These are phyloP conservation scores for Fraxinus platypoda DNA, from an alignment of 305 asterid genomes.

Conservation along the genomic window DNA sequence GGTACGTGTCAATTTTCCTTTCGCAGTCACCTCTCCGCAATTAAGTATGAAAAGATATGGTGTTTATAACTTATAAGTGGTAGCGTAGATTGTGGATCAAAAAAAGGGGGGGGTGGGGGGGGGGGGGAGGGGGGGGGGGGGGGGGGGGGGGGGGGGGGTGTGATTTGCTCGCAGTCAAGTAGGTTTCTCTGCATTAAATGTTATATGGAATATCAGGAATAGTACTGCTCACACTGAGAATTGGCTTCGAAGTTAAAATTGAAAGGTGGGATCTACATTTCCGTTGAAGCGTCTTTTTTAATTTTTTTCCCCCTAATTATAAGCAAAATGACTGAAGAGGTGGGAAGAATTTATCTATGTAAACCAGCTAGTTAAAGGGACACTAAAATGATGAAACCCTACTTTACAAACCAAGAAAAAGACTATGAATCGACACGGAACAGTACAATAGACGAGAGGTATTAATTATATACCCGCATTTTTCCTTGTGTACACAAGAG, in stretches of 20 bases:
- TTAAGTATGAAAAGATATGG: not conserved
- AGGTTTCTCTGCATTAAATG: conserved; percentile 41
- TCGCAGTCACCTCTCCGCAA: conserved; percentile 2
- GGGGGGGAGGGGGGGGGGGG: too few relatives aligned
- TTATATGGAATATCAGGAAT: conserved; percentile 33
- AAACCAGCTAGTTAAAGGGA: not conserved
- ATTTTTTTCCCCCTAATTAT: not conserved
- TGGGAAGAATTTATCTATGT: not conserved
- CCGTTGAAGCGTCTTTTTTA: not conserved
- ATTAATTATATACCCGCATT: too few relatives aligned
- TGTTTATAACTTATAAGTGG: conserved; percentile 4
- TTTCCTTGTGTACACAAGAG: not conserved
- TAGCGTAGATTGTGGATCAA: conserved; percentile 48
- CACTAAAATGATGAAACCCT: not conserved
- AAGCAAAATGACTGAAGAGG: not conserved
- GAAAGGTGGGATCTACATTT: not conserved
- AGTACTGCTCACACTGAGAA: not conserved
- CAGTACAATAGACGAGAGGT: too few relatives aligned
- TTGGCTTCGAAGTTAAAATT: not conserved
- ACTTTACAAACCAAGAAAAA: not conserved
- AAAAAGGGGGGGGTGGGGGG: not conserved
- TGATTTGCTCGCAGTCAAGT: conserved; percentile 9
- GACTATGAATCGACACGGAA: not conserved
- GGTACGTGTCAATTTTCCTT: conserved; percentile 21
- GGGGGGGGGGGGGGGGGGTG: too few relatives aligned